phyloP scores from a whole-genome alignment of 1,284 basidiomycete species.

The Trichosporon ovoides region DNA sequence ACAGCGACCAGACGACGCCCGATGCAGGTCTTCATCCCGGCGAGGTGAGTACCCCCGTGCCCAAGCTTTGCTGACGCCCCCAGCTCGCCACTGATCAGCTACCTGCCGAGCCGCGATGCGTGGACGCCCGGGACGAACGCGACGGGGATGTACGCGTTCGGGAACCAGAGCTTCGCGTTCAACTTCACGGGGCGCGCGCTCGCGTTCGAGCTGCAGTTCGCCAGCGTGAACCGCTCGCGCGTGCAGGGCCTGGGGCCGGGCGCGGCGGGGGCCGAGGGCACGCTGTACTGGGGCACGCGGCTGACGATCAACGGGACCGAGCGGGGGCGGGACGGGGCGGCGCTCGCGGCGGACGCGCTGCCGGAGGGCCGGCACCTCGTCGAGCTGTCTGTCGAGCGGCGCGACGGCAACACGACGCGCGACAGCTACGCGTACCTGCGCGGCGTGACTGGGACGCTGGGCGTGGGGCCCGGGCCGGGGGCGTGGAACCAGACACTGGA shows the following conservation, averaged over 20 bases:
- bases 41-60: constrained; percentile 20
- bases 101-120: constrained; percentile 27
- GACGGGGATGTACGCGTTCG: neutral
- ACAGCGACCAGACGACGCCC: neutral
- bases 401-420: neutral
- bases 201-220: neutral
- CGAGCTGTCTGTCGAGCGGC: constrained; percentile 1
- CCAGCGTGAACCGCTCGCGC: neutral
- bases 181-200: neutral
- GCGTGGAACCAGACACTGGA: constrained; percentile 34
- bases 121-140: neutral
- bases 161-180: neutral
- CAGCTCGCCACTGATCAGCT: constrained; percentile 34
- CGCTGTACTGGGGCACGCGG: neutral
- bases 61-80: neutral
- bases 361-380: neutral
- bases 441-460: constrained; percentile 21
- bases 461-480: constrained; percentile 7
- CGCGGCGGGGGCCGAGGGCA: neutral
- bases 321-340: neutral
- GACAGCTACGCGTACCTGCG: constrained; percentile 23
- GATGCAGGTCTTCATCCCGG: constrained; percentile 24
- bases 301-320: neutral
- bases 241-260: too few species aligned
- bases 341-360: neutral